phyloP scores from a whole-genome alignment of 257 asterid species.

The Solanum acaule region DNA sequence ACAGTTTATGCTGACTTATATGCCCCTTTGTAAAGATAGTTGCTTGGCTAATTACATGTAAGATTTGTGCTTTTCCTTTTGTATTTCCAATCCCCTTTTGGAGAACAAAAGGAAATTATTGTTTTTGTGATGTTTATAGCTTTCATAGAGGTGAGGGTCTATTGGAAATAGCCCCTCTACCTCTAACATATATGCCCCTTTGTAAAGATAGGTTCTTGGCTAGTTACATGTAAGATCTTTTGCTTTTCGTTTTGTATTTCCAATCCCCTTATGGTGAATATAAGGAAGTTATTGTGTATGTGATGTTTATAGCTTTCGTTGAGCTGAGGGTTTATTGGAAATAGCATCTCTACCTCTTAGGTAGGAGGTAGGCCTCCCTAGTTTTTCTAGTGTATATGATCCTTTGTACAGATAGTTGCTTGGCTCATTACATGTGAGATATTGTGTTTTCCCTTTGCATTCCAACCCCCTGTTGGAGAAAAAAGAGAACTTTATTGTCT shows the following conservation, averaged over 20 bases:
- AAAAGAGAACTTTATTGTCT: background rate
- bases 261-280: background rate
- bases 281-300: background rate
- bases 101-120: background rate
- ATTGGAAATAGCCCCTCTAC: background rate
- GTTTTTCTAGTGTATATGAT: slow-evolving; percentile 48
- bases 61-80: slow-evolving; percentile 2
- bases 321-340: background rate
- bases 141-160: background rate
- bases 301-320: background rate
- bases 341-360: background rate
- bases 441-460: background rate
- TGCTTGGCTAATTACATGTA: slow-evolving; percentile 83
- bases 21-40: slow-evolving; percentile 29
- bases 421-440: slow-evolving; percentile 65
- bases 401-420: slow-evolving; percentile 37
- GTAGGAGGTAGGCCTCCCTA: background rate
- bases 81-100: background rate
- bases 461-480: background rate
- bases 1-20: slow-evolving; percentile 46
- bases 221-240: slow-evolving; percentile 56
- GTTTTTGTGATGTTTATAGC: background rate
- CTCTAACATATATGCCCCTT: slow-evolving; percentile 33
- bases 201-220: slow-evolving; percentile 46
- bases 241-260: background rate